These are phyloP conservation scores for Lycium barbarum DNA, from an alignment of 257 asterid species.

Conservation along the genomic window DNA sequence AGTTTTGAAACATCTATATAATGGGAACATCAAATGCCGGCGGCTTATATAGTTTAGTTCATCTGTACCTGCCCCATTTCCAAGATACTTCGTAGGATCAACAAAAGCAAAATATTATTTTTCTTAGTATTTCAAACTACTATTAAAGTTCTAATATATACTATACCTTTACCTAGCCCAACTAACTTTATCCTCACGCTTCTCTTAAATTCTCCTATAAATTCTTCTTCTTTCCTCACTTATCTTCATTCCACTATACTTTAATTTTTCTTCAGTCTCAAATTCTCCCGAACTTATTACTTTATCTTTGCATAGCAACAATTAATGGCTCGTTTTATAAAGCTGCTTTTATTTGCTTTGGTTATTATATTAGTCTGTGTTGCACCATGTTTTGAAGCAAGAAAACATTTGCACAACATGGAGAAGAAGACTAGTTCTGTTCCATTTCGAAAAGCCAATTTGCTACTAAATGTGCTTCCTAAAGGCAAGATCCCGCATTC, in stretches of 20 bases:
- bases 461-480: constrained; percentile 18
- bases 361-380: neutral
- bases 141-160: too few species aligned
- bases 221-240: neutral
- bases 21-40: constrained; percentile 22
- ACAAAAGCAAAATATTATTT: constrained; percentile 16
- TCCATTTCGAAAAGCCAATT: neutral
- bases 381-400: constrained; percentile 23
- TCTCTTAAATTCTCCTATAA: neutral
- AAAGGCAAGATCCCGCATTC: constrained; percentile 15
- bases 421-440: neutral
- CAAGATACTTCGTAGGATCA: neutral
- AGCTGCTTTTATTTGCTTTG: constrained; percentile 7
- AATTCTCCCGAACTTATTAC: constrained; percentile 8
- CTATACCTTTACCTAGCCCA: too few species aligned
- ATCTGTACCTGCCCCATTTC: constrained; percentile 33
- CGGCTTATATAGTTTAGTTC: constrained; percentile 30
- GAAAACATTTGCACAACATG: neutral
- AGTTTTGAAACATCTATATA: neutral
- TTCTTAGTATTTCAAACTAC: neutral
- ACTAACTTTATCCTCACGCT: too few species aligned
- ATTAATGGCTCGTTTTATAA: neutral
- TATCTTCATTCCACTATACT: neutral
- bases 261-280: neutral
- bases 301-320: neutral